phyloP scores from a whole-genome alignment of 768 basidiomycete genomes.

The Pleurotus djamor region DNA sequence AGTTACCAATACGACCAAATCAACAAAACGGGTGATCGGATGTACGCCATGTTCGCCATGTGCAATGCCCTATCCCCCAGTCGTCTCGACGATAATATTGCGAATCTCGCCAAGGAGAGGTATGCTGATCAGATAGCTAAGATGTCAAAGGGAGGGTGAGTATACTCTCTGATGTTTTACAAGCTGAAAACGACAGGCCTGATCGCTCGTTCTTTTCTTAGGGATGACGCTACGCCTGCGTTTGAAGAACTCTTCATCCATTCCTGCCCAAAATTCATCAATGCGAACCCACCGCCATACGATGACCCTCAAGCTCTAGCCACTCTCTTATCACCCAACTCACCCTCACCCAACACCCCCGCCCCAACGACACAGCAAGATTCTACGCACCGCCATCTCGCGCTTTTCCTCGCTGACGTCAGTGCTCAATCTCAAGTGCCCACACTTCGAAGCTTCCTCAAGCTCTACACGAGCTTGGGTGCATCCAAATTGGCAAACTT shows the following conservation, averaged over 20 bases:
- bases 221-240: constrained; percentile 61
- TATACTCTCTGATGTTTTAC: constrained; percentile 1
- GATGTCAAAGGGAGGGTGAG: constrained; percentile 76
- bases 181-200: constrained; percentile 33
- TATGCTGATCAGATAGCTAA: constrained; percentile 90
- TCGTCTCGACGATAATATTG: constrained; percentile 91
- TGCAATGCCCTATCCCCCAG: constrained; percentile 93
- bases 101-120: constrained; percentile 89
- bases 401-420: constrained; percentile 83
- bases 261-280: constrained; percentile 96
- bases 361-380: constrained; percentile 26
- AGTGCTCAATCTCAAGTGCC: constrained; percentile 74
- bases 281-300: constrained; percentile 92
- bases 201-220: no score
- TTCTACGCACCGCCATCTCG: constrained; percentile 64
- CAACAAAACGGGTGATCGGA: constrained; percentile 95
- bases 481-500: constrained; percentile 91
- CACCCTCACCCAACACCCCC: constrained; percentile 55
- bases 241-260: constrained; percentile 94
- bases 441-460: constrained; percentile 88
- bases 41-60: constrained; percentile 95
- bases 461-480: constrained; percentile 93
- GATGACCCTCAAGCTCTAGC: constrained; percentile 69
- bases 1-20: constrained; percentile 98
- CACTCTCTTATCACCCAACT: constrained; percentile 36